Evolutionary conservation across 2,329 filamentous ascomycete genomes (phyloP), one percentile per base, ranked within the genome.

Genomic region (Trichothecium roseum): DNA sequence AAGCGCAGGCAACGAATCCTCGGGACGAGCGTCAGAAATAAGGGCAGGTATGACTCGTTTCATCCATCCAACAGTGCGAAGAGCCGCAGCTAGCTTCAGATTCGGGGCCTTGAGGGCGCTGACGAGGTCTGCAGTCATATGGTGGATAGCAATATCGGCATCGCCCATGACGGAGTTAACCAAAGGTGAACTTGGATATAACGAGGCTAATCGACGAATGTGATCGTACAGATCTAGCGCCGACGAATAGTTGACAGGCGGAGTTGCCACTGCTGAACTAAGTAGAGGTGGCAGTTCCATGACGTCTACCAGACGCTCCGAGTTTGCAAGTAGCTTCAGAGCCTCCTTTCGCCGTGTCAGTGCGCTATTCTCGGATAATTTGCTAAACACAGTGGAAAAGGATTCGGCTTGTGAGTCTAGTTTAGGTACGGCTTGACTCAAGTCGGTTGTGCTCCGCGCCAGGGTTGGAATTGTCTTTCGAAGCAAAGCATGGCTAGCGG

Each of bases 211-310:
- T 7, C 91, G 77, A 46, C 85, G 84, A 52, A 95, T 91, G 54
- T 96, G 91, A n/a, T 84, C 81, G 52, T 94, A 83, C 3, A 98
- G 69, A 56, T 98, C 91, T 24, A 98, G 68, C 0, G 88, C 88
- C 1, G 86, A 84, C 3, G 87, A 81, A 63, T 95, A 94, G 46
- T 86, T 93, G 40, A 78, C 74, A 4, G 76, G 67, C 4, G 59
- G 68, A 2, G 71, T 62, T 3, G 72, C 72, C 38, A 88, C 81
- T 31, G 88, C 81, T 2, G 88, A 87, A 10, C 84, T 82, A 12
- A 98, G 72, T 24, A 96, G 64, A 0, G 82, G 78, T 1, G 91
- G 91, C 20, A 98, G 72, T 50, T 96, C 89, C 40, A 98, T 75
- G 22, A 96, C 80, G 54, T 95, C 88, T 20, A 87, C 82, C 3